Evolutionary conservation across 1,284 basidiomycete species (phyloP), one percentile per base, ranked within the genome.

Genomic region (Schizophyllum commune): DNA sequence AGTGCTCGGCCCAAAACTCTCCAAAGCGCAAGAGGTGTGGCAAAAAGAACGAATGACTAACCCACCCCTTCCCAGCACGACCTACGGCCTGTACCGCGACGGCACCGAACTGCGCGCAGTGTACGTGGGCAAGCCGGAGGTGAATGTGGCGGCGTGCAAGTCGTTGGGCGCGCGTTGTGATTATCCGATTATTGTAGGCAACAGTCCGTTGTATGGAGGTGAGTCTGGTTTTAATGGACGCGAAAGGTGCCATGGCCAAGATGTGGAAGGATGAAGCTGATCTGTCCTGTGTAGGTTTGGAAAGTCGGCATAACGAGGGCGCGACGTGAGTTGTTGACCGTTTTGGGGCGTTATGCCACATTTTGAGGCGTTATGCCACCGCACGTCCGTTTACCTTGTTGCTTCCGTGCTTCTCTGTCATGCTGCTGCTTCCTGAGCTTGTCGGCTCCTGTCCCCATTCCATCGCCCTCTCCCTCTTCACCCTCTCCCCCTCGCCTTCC

Each of bases 141-240:
- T 85, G 9, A 91, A 88, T 9, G 77, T 81, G 53, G 83, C 83
- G 7, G 88, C 91, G 4, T 94, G 92, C 67, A 69, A 75, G 20
- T 85, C 82, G 5, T 70, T 91, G 47, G 82, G 82, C 7, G 77
- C 80, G 58, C 82, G 81, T 64, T 93, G 92, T 67, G 85, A 94
- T 74, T 91, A 88, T 69, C 86, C 90, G 0, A 87, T 94, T 56
- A 70, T 93, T 32, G n/a, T 54, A 91, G 89, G 87, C 9, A 94
- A 94, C 67, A 90, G 92, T 70, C 86, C 87, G 7, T 72, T 89
- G 4, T 93, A 94, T 66, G 92, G 92, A 63, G 92, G 91, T 86
- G 69, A 61, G 79, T 62, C 15, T 39, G 34, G 13, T n/a, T 7
- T 39, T 13, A 39, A 7, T 13, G 34, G 34, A 39, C 34, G 13